Base-by-base conservation (phyloP, 208 protist genomes). In the Wallacemonas collosoma region DNA sequence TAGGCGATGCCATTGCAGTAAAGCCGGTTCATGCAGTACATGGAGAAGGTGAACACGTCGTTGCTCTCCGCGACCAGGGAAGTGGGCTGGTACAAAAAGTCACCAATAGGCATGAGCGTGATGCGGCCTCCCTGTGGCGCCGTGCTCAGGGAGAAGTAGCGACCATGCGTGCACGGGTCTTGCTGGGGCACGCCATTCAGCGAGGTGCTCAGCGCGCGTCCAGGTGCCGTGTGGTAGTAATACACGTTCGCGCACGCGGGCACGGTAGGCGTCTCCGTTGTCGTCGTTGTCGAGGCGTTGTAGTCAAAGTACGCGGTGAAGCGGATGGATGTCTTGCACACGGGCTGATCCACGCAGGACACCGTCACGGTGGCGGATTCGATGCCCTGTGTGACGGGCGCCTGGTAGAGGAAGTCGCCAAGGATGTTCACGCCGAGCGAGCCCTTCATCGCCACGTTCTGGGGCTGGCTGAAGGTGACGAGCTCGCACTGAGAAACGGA, bases 1-100 rank as follows among this genome's bases (percentile, higher is more conserved):
- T 95, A 91, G 51, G 88, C 90, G 26, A 71, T 85, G 39, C 90
- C 90, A 38, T 75, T 47, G 80, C 90, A 95, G 73, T 77, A 80
- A 38, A 78, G 64, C 65, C 77, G 64, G 61, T 80, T 83, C 17
- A 86, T 71, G 83, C 90, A 95, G 72, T 82, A 85, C 86, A 91
- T 90, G 39, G 68, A 76, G 68, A 95, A 95, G 57, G 70, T 82
- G 68, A 95, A 90, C 47, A 79, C 77, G 36, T 77, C 73, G n/a
- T 69, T 60, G 44, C 81, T 79, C 60, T 87, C 76, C 40, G 73
- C 40, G 60, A 65, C 60, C 4, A 44, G n/a, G 43, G 48, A 55
- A 11, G 76, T 68, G n/a, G 90, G 80, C 50, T 63, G 51, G 79
- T 89, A 95, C 44, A 86, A 56, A 69, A 95, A 95, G 75, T 95